These are phyloP conservation scores for Pseudogymnoascus sp. DNA, from an alignment of 2,329 filamentous ascomycete genomes.

Conservation along the genomic window DNA sequence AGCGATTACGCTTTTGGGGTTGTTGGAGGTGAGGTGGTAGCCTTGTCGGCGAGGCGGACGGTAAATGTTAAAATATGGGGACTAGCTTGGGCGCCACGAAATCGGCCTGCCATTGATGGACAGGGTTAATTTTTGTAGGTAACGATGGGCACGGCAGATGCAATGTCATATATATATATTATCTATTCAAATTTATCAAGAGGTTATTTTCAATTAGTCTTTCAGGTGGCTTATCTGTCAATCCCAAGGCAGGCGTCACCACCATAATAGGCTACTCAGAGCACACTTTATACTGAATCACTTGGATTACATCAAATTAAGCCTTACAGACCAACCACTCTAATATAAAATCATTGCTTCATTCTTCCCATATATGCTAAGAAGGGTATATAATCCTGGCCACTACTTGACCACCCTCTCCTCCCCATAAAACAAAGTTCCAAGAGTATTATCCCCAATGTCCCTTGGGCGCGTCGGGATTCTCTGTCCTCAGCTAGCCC, in stretches of 20 bases:
- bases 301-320: no score
- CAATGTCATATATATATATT: neutral
- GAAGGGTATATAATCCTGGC: constrained; percentile 4
- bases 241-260: neutral
- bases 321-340: neutral
- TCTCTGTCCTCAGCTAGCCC: neutral
- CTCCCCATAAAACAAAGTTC: neutral
- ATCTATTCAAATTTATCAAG: neutral
- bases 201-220: neutral
- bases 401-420: constrained; percentile 1
- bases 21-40: neutral
- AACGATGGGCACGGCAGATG: neutral
- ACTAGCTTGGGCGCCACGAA: neutral
- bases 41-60: constrained; percentile 1
- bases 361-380: constrained; percentile 6
- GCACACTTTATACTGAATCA: neutral
- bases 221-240: neutral
- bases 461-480: neutral
- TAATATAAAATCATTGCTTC: constrained; percentile 6
- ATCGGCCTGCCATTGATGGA: neutral
- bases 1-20: neutral
- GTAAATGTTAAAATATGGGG: neutral
- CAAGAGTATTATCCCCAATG: neutral
- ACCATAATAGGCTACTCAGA: neutral
- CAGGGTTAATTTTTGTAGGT: neutral